Conservation (phyloP, 164 flowering plant genomes). For the Stephania cephalantha region DNA sequence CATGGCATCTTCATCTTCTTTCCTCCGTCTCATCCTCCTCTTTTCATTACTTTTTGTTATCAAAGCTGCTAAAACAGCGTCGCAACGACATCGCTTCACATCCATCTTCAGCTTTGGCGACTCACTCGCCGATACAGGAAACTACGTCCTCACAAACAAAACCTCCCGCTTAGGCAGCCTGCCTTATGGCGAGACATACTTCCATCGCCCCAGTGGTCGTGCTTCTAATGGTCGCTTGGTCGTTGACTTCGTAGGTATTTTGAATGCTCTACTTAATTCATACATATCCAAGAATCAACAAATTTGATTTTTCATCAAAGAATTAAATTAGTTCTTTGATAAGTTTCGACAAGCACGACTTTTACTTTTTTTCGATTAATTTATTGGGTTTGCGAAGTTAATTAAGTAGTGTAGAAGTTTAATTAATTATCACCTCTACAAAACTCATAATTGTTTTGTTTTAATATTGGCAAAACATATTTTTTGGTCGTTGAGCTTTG, state of each 20-base stretch:
- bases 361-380: no score
- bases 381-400: no score
- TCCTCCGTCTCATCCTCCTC: neutral
- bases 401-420: no score
- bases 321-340: no score
- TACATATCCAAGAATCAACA: no score
- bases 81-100: neutral
- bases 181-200: slow-evolving; percentile 41
- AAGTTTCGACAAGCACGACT: no score
- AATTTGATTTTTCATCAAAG: no score
- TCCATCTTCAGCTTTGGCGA: slow-evolving; percentile 37
- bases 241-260: slow-evolving; percentile 8
- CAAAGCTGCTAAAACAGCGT: neutral
- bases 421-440: no score
- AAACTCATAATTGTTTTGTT: neutral
- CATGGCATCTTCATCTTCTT: neutral
- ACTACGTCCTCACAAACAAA: slow-evolving; percentile 1
- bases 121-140: slow-evolving; percentile 37
- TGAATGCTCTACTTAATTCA: no score
- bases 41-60: no score
- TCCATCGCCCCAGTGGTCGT: slow-evolving; percentile 25
- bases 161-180: neutral
- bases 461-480: no score
- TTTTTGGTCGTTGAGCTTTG: no score
- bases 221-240: slow-evolving; percentile 7